Conservation (phyloP, 1,284 basidiomycete genomes). For the Microstroma glucosiphilum region DNA sequence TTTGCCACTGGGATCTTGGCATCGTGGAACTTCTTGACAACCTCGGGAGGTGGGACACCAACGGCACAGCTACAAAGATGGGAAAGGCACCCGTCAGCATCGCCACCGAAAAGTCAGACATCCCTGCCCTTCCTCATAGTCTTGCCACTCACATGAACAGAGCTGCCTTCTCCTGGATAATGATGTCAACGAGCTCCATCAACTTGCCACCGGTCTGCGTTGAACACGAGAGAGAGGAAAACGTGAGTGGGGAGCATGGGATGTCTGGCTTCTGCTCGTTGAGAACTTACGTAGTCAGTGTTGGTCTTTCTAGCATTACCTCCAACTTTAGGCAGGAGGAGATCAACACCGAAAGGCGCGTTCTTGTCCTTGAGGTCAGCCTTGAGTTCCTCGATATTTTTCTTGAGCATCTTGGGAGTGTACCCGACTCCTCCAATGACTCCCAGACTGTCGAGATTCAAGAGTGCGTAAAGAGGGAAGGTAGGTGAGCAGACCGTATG, state of each 20-base stretch:
- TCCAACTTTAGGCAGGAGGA: conserved; percentile 44
- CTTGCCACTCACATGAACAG: conserved; percentile 29
- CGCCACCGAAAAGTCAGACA: background rate
- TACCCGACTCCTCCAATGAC: conserved; percentile 45
- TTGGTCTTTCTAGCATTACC: conserved; percentile 42
- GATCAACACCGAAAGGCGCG: conserved; percentile 41
- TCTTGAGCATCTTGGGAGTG: conserved; percentile 24
- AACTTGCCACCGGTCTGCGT: conserved; percentile 29
- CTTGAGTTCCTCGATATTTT: conserved; percentile 32
- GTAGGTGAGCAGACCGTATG: background rate
- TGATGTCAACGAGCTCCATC: conserved; percentile 37
- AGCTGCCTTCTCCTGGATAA: conserved; percentile 37
- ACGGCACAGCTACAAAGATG: conserved; percentile 24
- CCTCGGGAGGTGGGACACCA: conserved; percentile 37
- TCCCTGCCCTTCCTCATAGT: too few species aligned
- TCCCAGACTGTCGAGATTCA: conserved; percentile 16
- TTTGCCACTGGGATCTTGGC: conserved; percentile 34
- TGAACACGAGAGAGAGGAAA: background rate
- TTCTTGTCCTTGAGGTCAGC: conserved; percentile 36
- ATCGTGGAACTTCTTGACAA: conserved; percentile 38
- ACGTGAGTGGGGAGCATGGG: background rate
- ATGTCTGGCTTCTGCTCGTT: background rate
- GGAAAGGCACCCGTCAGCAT: background rate
- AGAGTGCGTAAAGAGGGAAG: background rate
- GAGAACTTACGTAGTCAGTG: conserved; percentile 15